Evolutionary conservation across 176 grass and related monocot species (phyloP).

Genomic region (Zoysia pacifica): DNA sequence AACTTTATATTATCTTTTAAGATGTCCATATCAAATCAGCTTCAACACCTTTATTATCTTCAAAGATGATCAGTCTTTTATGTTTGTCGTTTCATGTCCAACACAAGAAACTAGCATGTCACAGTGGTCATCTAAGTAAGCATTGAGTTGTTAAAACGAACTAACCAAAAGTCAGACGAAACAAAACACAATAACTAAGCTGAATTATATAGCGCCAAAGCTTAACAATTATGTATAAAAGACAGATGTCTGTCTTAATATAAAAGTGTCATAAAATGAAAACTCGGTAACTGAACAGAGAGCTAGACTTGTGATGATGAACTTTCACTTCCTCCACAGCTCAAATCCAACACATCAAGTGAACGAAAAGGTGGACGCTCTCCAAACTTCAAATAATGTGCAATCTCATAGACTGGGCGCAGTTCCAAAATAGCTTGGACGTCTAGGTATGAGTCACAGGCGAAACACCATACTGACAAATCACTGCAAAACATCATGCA

Average conservation of each 20-base stretch:
- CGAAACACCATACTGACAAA: conserved; percentile 92
- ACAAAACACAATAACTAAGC: conserved; percentile 7
- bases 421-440: conserved; percentile 77
- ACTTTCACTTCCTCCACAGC: conserved; percentile 32
- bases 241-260: conserved; percentile 3
- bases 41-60: conserved; percentile 27
- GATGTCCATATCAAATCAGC: conserved; percentile 44
- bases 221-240: conserved; percentile 35
- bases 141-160: background rate
- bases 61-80: conserved; percentile 31
- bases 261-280: background rate
- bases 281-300: background rate
- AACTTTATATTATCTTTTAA: background rate
- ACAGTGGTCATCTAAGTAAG: conserved; percentile 8
- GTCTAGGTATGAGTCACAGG: conserved; percentile 89
- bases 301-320: conserved; percentile 51
- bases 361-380: conserved; percentile 63
- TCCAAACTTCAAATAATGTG: conserved; percentile 89
- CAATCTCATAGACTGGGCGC: conserved; percentile 80
- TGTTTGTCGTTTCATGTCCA: conserved; percentile 1
- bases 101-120: background rate
- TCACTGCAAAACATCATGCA: conserved; percentile 61
- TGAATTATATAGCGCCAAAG: conserved; percentile 15
- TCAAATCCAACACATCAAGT: conserved; percentile 53
- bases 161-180: background rate